These are phyloP conservation scores for Cyphellophora europaea DNA, from an alignment of 2,329 filamentous ascomycete genomes.

Conservation along the genomic window DNA sequence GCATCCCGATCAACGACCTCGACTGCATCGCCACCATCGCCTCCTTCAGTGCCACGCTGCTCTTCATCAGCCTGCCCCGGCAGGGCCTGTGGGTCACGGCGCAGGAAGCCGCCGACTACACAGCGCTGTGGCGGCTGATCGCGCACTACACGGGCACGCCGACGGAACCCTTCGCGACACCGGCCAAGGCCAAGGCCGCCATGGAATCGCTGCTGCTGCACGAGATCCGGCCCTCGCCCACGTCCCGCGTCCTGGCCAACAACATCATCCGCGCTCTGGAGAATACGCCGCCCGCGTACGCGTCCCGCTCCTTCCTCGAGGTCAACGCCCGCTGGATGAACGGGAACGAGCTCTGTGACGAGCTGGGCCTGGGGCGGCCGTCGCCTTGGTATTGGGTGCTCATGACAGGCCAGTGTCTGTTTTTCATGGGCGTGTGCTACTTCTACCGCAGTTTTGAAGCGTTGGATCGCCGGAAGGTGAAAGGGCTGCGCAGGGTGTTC, in stretches of 20 bases:
- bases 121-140: slow-evolving; percentile 68
- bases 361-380: slow-evolving; percentile 25
- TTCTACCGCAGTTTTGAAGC: slow-evolving; percentile 35
- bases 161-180: slow-evolving; percentile 48
- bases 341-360: slow-evolving; percentile 41
- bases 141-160: slow-evolving; percentile 64
- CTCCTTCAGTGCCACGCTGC: slow-evolving; percentile 58
- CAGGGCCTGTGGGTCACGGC: slow-evolving; percentile 59
- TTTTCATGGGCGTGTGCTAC: slow-evolving; percentile 46
- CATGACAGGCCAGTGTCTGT: slow-evolving; percentile 40
- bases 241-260: slow-evolving; percentile 25
- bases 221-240: slow-evolving; percentile 26
- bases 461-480: slow-evolving; percentile 45
- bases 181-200: slow-evolving; percentile 44
- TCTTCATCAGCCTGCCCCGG: slow-evolving; percentile 61
- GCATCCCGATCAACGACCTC: slow-evolving; percentile 65
- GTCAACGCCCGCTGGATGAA: slow-evolving; percentile 31
- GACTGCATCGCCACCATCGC: slow-evolving; percentile 64
- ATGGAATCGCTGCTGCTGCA: slow-evolving; percentile 57
- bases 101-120: slow-evolving; percentile 59
- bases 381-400: slow-evolving; percentile 14
- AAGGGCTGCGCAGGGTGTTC: slow-evolving; percentile 41
- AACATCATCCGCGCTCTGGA: slow-evolving; percentile 60
- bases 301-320: slow-evolving; percentile 27
- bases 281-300: slow-evolving; percentile 49